Evolutionary conservation across 805 yeast genomes (phyloP), one percentile per base, ranked within the genome.

Genomic region (Ogataea pini): DNA sequence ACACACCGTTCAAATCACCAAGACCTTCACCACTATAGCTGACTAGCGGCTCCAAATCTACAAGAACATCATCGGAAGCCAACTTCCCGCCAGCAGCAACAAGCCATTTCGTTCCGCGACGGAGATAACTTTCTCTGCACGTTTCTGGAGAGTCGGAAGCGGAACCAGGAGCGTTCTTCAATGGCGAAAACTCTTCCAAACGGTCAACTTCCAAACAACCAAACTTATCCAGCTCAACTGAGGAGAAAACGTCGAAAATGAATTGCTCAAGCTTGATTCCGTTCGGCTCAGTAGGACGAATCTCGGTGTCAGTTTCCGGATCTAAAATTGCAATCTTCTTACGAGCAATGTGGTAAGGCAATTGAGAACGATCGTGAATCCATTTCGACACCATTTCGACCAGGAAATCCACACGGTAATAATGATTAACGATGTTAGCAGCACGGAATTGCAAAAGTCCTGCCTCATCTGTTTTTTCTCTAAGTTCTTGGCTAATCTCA

Each of bases 391-490:
- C 73, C 69, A 73, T 73, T 27, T 70, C 55, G 22, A 70, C 67
- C 59, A 94, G 72, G 60, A 90, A 79, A n/a, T 78, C 85, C 39
- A 88, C 88, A 3, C 91, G 84, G 69, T 92, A 94, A 69, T 91
- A 94, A 69, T 94, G 99, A 66, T 94, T 94, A 47, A 94, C 99
- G 55, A 94, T 94, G 69, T 94, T 94, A 20, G 97, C 99, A 3
- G 98, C 97, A 58, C 98, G 79, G 58, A 89, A 78, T 55, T 78
- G 78, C 50, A 94, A 75, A 51, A 84, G 72, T 14, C 83, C 86
- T 20, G 75, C 65, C 1, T 77, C 76, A 54, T 86, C 94, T 22
- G 69, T 69, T 51, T 80, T 82, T 59, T 80, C 80, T 18, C 92
- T 85, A 60, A 91, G 75, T 56, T 86, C 91, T 27, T 72, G 62